These are phyloP conservation scores for Jacaranda mimosifolia DNA, from an alignment of 257 asterid species.

Conservation along the genomic window DNA sequence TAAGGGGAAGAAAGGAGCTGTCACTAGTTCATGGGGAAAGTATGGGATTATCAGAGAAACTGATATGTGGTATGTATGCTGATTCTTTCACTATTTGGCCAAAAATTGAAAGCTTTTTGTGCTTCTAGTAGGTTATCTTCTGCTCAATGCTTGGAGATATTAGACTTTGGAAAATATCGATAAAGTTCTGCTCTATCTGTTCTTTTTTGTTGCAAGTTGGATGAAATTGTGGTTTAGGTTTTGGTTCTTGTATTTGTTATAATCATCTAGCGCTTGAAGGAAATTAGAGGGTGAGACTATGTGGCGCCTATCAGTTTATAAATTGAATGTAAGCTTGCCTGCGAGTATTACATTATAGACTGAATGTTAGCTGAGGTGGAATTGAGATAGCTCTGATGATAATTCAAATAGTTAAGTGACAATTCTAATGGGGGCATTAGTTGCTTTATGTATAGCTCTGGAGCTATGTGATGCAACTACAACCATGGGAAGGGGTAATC, in stretches of 20 bases:
- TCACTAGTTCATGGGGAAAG: slow-evolving; percentile 92
- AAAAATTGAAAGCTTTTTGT: neutral
- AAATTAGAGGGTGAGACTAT: neutral
- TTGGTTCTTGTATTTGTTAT: slow-evolving; percentile 6
- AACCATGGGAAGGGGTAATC: neutral
- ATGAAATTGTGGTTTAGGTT: neutral
- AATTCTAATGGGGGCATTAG: neutral
- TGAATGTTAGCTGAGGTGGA: too few relatives aligned
- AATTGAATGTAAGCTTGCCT: slow-evolving; percentile 11
- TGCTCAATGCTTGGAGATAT: neutral
- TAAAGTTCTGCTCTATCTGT: neutral
- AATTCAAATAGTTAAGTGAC: neutral
- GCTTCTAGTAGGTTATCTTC: neutral
- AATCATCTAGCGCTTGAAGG: neutral
- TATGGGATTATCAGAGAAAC: slow-evolving; percentile 94
- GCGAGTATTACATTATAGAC: neutral
- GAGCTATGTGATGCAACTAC: neutral
- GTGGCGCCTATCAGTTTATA: neutral
- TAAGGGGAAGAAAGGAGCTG: slow-evolving; percentile 80
- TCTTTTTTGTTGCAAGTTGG: neutral
- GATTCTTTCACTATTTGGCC: neutral
- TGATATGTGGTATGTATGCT: slow-evolving; percentile 86
- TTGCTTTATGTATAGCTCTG: slow-evolving; percentile 11
- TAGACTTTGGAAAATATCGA: neutral
- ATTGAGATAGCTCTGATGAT: neutral